These are phyloP conservation scores for Ophiosphaerella herpotricha DNA, from an alignment of 2,329 filamentous ascomycete genomes.

Conservation along the genomic window DNA sequence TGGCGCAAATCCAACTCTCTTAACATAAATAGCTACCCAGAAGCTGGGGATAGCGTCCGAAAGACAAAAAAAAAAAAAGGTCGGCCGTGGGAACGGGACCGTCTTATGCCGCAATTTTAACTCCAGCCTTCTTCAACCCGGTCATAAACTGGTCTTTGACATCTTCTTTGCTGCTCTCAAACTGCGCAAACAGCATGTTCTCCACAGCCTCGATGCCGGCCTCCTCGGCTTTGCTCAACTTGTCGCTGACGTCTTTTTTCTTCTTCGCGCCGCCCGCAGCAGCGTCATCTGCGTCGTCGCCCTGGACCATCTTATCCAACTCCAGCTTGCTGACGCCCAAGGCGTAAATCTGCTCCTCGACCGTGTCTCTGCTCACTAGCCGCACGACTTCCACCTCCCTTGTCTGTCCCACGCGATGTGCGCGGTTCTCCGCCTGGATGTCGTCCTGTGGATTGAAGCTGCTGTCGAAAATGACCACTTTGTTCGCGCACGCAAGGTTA, in stretches of 20 bases:
- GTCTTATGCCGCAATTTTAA: slow-evolving; percentile 36
- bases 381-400: slow-evolving; percentile 88
- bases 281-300: slow-evolving; percentile 56
- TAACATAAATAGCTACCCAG: no score
- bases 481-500: slow-evolving; percentile 93
- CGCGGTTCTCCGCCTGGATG: slow-evolving; percentile 96
- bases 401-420: slow-evolving; percentile 91
- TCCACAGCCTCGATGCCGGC: slow-evolving; percentile 42
- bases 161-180: slow-evolving; percentile 32
- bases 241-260: slow-evolving; percentile 16
- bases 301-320: slow-evolving; percentile 75
- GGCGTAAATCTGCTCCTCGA: slow-evolving; percentile 91
- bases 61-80: no score
- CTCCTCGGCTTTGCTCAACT: slow-evolving; percentile 44
- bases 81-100: background rate
- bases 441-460: slow-evolving; percentile 99
- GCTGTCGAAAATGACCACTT: slow-evolving; percentile 95
- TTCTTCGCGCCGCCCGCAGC: slow-evolving; percentile 25
- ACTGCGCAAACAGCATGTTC: slow-evolving; percentile 48
- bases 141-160: slow-evolving; percentile 49
- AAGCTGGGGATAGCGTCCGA: no score
- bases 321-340: slow-evolving; percentile 92
- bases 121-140: slow-evolving; percentile 48
- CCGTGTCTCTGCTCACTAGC: slow-evolving; percentile 77
- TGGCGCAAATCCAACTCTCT: no score